Evolutionary conservation across 768 basidiomycete species (phyloP), one percentile per base, ranked within the genome.

Genomic region (Mycena maculata): DNA sequence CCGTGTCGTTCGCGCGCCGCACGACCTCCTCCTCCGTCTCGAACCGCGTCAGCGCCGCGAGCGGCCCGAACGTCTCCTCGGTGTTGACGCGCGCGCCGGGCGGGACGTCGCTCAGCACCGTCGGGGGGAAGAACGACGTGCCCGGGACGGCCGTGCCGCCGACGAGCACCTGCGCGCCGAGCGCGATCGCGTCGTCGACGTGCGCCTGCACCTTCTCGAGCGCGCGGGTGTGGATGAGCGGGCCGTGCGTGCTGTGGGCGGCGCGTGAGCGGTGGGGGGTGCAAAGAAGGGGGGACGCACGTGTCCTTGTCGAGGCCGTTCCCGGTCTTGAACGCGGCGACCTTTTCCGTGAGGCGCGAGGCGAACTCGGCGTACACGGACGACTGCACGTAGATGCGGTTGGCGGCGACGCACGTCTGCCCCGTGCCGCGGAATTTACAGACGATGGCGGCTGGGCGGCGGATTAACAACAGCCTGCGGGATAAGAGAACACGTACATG

Each of bases 21-120:
- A 99, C 84, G 1, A 95, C 96, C 77, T 99, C 92, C 47, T 96
- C 95, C 80, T 99, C 98, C 0, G 95, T 95, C 77, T 93, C 89
- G 75, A 99, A 99, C 75, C 91, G 91, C 76, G 87, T 90, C 25
- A 99, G 81, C 9, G 93, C 92, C 0, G 95, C 95, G 41, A 97
- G 78, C 0, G 95, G 96, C 0, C 97, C 98, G 74, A 99, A 99
- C 0, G 98, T 99, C 84, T 99, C 98, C 77, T 99, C 98, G 12
- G 73, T 74, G 72, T 88, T 86, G 72, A 97, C 75, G 38, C 85
- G 80, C 12, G 94, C 92, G 28, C 85, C 81, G 23, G 79, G 39
- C 0, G 93, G 86, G 15, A 99, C 96, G 69, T 98, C 94, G 6
- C 88, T 87, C 28, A 99, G 88, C 49, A 99, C 88, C 2, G 98